Evolutionary conservation across 163 green algal genomes (phyloP), one percentile per base, ranked within the genome.

Genomic region (Chlamydomonas reinhardtii): DNA sequence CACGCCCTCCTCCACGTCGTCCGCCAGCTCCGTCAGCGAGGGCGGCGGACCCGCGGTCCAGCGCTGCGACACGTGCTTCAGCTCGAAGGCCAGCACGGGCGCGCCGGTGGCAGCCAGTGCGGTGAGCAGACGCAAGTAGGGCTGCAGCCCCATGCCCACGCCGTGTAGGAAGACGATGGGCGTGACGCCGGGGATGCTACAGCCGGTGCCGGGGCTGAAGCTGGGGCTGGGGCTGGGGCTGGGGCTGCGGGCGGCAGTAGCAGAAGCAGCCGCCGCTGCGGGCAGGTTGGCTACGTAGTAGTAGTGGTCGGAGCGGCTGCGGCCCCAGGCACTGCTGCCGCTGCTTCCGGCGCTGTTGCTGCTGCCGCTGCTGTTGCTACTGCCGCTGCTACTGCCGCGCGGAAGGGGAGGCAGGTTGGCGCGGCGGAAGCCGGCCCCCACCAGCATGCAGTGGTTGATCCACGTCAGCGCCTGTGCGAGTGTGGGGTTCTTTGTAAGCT

Each of bases 71-170:
- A 92, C 68, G 65, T 92, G 88, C 70, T 87, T 88, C 48, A 85
- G 88, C 82, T 92, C 88, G 24, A 92, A 85, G 29, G 83, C 78
- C 0, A 92, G 74, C 17, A 92, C 68, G 31, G 88, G 88, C 29
- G 89, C 73, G 27, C 84, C 85, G 16, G 85, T 83, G 19, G 85
- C 77, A 34, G 85, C 85, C 31, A 89, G 71, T 25, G 85, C 75
- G 61, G 83, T 31, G 20, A 92, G 70, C 34, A 92, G 74, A 9
- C 88, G 75, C 22, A 90, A 27, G 69, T 92, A 92, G 29, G 88
- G 88, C 74, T 89, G 68, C 39, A 92, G 72, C 19, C 88, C 88
- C 68, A 88, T 74, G 25, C 88, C 88, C 37, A 92, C 88, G 31
- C 88, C 85, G 48, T 89, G 85, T 77, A 89, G 72, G 61, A 89